Evolutionary conservation across 2,329 filamentous ascomycete species (phyloP).

Genomic region (Rugonectria rugulosa): DNA sequence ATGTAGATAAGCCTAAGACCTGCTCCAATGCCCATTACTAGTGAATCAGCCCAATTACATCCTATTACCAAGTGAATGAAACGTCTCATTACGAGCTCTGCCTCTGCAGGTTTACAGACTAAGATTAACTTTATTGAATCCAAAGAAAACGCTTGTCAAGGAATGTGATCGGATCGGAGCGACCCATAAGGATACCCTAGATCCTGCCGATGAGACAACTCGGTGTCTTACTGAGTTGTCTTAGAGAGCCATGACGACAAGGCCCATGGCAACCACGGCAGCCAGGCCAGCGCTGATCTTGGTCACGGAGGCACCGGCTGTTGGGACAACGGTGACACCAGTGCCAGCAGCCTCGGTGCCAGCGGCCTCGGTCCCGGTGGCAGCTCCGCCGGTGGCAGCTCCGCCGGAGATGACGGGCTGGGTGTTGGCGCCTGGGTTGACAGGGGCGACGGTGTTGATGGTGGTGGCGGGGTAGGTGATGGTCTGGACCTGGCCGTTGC

Average conservation of each 20-base stretch:
- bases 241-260: constrained; percentile 49
- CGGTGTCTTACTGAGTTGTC: neutral
- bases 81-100: neutral
- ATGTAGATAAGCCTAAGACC: neutral
- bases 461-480: constrained; percentile 13
- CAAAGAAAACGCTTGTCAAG: neutral
- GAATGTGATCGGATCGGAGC: neutral
- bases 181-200: too few species aligned
- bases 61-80: neutral
- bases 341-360: constrained; percentile 22
- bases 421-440: neutral
- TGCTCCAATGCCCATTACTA: neutral
- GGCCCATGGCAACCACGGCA: constrained; percentile 48
- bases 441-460: constrained; percentile 3
- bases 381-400: too few species aligned
- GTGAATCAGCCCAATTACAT: neutral
- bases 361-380: constrained; percentile 24
- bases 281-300: constrained; percentile 46
- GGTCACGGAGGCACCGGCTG: constrained; percentile 49
- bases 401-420: neutral
- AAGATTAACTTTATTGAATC: too few species aligned
- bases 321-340: constrained; percentile 38
- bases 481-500: neutral
- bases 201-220: too few species aligned
- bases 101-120: neutral